A percentile compares a stretch with the other conserved stretches of the same genome.
Evolutionary conservation across 2,329 filamentous ascomycete genomes (phyloP).

Genomic region (Colletotrichum salicis): DNA sequence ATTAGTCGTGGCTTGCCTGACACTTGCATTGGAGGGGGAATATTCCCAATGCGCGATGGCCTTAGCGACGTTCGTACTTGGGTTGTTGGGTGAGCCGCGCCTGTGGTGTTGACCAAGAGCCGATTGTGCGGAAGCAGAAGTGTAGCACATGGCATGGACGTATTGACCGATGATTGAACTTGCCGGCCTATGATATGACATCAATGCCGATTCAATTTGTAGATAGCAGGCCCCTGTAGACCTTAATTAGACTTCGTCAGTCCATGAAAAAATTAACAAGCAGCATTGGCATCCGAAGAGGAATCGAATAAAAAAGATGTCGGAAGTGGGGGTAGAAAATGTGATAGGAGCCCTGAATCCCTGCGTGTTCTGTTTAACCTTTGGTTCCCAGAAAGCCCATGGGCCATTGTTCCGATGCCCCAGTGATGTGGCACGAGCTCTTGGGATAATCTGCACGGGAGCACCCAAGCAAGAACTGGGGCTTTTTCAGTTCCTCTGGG

Average conservation of each 20-base stretch:
- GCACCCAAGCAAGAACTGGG: constrained; percentile 27
- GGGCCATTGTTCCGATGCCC: constrained; percentile 20
- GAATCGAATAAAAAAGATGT: background rate
- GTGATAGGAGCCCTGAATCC: constrained; percentile 22
- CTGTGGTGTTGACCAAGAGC: background rate
- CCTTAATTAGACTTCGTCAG: background rate
- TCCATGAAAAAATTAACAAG: background rate
- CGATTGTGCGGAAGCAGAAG: background rate
- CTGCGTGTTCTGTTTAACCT: constrained; percentile 17
- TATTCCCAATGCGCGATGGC: background rate
- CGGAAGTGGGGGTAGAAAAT: constrained; percentile 22
- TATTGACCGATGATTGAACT: too few species aligned
- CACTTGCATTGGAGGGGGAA: background rate
- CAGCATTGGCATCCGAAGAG: background rate
- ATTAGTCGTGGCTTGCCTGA: background rate
- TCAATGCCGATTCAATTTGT: background rate
- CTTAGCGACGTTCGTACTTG: background rate
- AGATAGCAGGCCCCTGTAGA: background rate
- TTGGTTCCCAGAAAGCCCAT: constrained; percentile 17
- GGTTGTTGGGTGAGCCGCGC: background rate
- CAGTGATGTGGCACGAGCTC: constrained; percentile 31
- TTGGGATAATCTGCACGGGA: constrained; percentile 31
- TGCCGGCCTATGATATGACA: background rate
- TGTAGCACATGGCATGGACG: background rate
- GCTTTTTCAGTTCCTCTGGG: constrained; percentile 8